These are phyloP conservation scores for Flueggea neowawraea DNA, from an alignment of 441 rosid genomes.

Conservation along the genomic window DNA sequence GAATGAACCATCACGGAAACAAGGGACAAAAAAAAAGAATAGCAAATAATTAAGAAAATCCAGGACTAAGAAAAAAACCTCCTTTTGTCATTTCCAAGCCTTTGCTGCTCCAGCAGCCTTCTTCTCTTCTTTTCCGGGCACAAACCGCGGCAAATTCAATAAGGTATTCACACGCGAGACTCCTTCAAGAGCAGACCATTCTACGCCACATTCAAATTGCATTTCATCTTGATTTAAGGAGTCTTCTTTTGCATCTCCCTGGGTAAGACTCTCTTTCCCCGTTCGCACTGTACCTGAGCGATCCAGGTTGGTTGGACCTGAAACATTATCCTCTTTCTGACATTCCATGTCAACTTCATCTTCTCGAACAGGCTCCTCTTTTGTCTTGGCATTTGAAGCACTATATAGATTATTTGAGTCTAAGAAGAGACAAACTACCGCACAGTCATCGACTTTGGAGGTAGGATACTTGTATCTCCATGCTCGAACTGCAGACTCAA, in stretches of 20 bases:
- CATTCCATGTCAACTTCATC: conserved; percentile 22
- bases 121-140: conserved; percentile 51
- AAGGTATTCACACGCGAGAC: conserved; percentile 90
- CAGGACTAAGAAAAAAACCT: conserved; percentile 12
- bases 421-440: conserved; percentile 89
- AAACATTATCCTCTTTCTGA: conserved; percentile 28
- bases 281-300: conserved; percentile 36
- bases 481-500: conserved; percentile 74
- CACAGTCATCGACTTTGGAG: conserved; percentile 94
- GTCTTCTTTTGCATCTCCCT: conserved; percentile 37
- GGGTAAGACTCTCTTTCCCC: conserved; percentile 30
- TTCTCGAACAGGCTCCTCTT: conserved; percentile 28
- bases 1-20: conserved; percentile 20
- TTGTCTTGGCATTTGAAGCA: conserved; percentile 43
- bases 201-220: conserved; percentile 39
- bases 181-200: conserved; percentile 95
- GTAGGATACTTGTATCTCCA: conserved; percentile 94
- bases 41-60: conserved; percentile 10
- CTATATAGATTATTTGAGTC: conserved; percentile 38
- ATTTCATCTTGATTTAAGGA: conserved; percentile 37
- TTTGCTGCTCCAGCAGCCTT: conserved; percentile 21
- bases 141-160: conserved; percentile 79
- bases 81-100: conserved; percentile 13
- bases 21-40: conserved; percentile 17
- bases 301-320: conserved; percentile 27